Base-by-base conservation (phyloP, 495 filamentous ascomycete genomes). In the Jackrogersella minutella region DNA sequence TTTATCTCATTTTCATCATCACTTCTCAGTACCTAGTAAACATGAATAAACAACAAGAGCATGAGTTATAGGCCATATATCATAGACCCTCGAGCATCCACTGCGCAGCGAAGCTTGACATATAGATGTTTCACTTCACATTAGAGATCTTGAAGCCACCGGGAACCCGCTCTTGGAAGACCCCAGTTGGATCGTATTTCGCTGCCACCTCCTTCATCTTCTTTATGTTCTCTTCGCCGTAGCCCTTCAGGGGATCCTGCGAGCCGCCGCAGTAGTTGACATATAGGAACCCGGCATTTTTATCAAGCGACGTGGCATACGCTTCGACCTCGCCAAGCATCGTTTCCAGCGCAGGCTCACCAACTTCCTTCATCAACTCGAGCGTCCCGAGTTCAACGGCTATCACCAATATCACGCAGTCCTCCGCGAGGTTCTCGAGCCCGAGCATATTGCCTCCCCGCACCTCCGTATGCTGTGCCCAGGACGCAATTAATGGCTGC, bases 391-490 rank as follows among this genome's bases (percentile, higher is more conserved):
- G 65, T 34, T 73, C 67, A 13, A 41, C 31, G 0, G 53, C 57
- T 16, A 58, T 37, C 0, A 71, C 40, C 16, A 66, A 62, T 11
- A 76, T 36, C 9, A 73, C 31, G 17, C 69, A 68, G 58, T 78
- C 66, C 0, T 77, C 78, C 11, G 77, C 60, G 0, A 77, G 68
- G 0, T 66, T 58, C 4, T 80, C 73, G 0, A 87, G 67, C 0
- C 86, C 86, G 7, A 88, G 73, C 9, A 84, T 76, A 59, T 88
- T 88, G 1, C 83, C 84, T 3, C 85, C 85, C 19, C 72, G 75
- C 21, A 76, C 77, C 8, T 68, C 64, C 66, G 81, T 81, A 26
- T 80, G 74, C 8, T 76, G 66, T 8, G 77, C 75, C 37, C 78
- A 79, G 8, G 74, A 66, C 24, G 55, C 71, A 3, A 78, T 78